Percentiles rank a stretch among this genome's conserved stretches.
These are phyloP conservation scores for Zanthoxylum bungeanum DNA, from an alignment of 345 rosid species.

Conservation along the genomic window DNA sequence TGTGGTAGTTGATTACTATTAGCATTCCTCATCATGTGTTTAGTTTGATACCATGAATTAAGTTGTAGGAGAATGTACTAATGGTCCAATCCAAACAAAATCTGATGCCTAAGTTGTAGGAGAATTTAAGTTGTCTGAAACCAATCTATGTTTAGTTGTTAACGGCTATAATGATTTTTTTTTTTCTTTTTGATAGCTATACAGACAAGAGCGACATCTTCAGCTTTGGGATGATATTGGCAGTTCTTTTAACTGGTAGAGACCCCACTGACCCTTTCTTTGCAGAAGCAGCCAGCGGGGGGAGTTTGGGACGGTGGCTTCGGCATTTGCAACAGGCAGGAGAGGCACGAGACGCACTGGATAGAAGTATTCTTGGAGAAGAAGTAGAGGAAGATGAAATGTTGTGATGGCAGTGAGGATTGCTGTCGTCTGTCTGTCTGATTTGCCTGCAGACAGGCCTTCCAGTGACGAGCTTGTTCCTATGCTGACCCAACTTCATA, in stretches of 20 bases:
- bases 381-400: constrained; percentile 97
- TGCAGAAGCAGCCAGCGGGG: constrained; percentile 51
- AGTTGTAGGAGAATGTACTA: too few relatives aligned
- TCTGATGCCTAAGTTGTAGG: too few relatives aligned
- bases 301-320: constrained; percentile 81
- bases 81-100: too few relatives aligned
- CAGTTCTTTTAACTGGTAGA: constrained; percentile 76
- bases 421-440: constrained; percentile 84
- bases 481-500: constrained; percentile 91
- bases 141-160: background rate
- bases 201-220: constrained; percentile 84
- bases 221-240: constrained; percentile 94
- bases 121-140: too few relatives aligned
- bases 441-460: constrained; percentile 84
- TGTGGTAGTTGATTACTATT: too few relatives aligned
- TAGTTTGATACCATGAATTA: too few relatives aligned
- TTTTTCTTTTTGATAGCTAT: constrained; percentile 43
- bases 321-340: constrained; percentile 83
- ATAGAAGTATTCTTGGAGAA: constrained; percentile 79
- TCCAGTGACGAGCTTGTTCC: constrained; percentile 91
- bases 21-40: too few relatives aligned
- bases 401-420: constrained; percentile 93
- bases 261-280: constrained; percentile 69
- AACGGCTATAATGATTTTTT: constrained; percentile 3
- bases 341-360: constrained; percentile 79